phyloP scores from a whole-genome alignment of 2,329 filamentous ascomycete genomes.

The Penicillium crustosum region DNA sequence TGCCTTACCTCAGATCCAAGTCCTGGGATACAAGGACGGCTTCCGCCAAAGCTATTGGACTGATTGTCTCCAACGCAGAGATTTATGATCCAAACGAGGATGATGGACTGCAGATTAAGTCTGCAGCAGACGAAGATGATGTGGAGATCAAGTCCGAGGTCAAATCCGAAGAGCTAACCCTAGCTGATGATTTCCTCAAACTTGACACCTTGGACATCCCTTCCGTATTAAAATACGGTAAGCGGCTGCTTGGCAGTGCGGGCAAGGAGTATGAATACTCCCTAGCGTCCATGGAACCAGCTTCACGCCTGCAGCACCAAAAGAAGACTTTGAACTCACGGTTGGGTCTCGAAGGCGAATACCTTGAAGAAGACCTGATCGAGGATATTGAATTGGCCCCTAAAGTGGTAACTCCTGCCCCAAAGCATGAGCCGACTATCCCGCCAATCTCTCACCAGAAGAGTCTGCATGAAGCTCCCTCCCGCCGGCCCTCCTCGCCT shows the following conservation, averaged over 20 bases:
- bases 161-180: conserved; percentile 38
- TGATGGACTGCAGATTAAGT: conserved; percentile 55
- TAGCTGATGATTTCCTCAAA: conserved; percentile 63
- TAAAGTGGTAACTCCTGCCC: conserved; percentile 43
- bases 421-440: conserved; percentile 54
- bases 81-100: conserved; percentile 83
- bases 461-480: conserved; percentile 45
- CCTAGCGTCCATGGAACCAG: conserved; percentile 76
- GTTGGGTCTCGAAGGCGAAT: conserved; percentile 80
- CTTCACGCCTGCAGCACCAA: conserved; percentile 76
- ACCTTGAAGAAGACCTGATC: conserved; percentile 79
- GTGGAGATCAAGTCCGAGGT: conserved; percentile 40
- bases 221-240: conserved; percentile 77
- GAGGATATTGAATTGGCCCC: conserved; percentile 59
- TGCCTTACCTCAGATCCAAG: conserved; percentile 93
- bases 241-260: conserved; percentile 76
- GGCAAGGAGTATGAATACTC: conserved; percentile 82
- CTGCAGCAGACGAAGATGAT: conserved; percentile 54
- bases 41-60: conserved; percentile 88
- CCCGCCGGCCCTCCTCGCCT: conserved; percentile 49
- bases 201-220: conserved; percentile 75
- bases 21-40: conserved; percentile 97
- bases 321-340: conserved; percentile 84
- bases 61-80: conserved; percentile 87
- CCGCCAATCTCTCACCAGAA: conserved; percentile 44